Evolutionary conservation across 1,139 yeast genomes (phyloP), one percentile per base, ranked within the genome.

Genomic region (Saccharomyces hybrid): DNA sequence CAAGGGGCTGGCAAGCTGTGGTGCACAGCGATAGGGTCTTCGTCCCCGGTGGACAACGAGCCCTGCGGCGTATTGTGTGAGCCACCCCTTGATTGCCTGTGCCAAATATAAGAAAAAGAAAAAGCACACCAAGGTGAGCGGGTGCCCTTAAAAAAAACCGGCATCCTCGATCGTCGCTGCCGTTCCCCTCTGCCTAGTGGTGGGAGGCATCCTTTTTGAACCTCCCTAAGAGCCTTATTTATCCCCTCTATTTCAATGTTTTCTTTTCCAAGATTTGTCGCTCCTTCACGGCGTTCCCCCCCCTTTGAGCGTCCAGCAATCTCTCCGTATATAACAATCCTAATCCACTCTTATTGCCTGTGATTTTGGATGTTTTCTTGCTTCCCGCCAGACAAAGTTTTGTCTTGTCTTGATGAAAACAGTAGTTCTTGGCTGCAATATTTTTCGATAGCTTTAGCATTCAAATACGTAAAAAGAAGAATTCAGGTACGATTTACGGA

Each of bases 71-170:
- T 2, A 6, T 16, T 38, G 44, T 38, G 25, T 38, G 44, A 38
- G 44, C 44, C 44, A 38, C 25, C 44, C 44, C 44, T 38, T 38
- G 44, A 38, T 38, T n/a, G 44, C 44, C 44, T 38, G n/a, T 13
- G 23, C 25, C 44, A 38, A 38, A 38, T 38, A 9, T 1, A 38
- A n/a, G 44, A 9, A 38, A 16, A 9, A 16, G 25, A 16, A 38
- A 38, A 38, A 9, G 13, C 44, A n/a, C 23, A 7, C 26, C 23
- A 38, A 16, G 44, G 25, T 38, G 44, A n/a, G 9, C 13, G 25
- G 5, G 44, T 38, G 44, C 44, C 44, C 44, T 38, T 38, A 34
- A 38, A 38, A 16, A 38, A 9, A 8, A 9, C 6, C n/a, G 13
- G 44, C 44, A 16, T 38, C 44, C 44, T 38, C 44, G 44, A 38